phyloP scores from a whole-genome alignment of 2,329 filamentous ascomycete species.

The Cercospora nicotianae region DNA sequence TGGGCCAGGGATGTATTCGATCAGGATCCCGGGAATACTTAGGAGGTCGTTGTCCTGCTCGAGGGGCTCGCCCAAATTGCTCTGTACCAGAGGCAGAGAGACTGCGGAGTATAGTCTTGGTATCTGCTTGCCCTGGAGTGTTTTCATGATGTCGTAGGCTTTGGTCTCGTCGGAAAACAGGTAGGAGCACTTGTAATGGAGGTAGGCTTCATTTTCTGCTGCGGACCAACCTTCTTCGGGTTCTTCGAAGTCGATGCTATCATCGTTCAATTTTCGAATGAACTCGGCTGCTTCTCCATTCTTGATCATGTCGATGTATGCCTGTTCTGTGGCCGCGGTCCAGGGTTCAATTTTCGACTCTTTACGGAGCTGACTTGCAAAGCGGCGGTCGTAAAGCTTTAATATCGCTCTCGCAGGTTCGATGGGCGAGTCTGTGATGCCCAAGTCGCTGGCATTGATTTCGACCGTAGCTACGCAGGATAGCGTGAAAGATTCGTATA shows the following conservation, averaged over 20 bases:
- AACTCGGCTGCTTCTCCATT: slow-evolving; percentile 4
- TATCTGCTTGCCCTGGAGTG: not conserved
- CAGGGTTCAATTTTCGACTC: not conserved
- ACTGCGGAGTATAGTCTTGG: not conserved
- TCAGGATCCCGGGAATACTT: not conserved
- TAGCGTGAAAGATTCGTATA: not conserved
- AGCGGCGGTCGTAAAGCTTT: slow-evolving; percentile 14
- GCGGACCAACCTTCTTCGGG: slow-evolving; percentile 12
- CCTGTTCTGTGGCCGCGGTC: not conserved
- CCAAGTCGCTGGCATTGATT: not conserved
- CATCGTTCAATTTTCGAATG: slow-evolving; percentile 1
- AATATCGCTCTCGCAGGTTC: slow-evolving; percentile 27
- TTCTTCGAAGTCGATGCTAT: slow-evolving; percentile 8
- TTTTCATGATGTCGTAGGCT: not conserved
- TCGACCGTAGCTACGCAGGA: not conserved
- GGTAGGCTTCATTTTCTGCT: slow-evolving; percentile 13
- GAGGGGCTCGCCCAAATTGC: not conserved
- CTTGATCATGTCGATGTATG: not conserved
- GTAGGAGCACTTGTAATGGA: not conserved
- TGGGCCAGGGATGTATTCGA: slow-evolving; percentile 6
- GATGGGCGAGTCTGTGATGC: not conserved
- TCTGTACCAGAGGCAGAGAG: not conserved
- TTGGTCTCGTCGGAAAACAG: not conserved
- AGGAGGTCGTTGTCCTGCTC: not conserved
- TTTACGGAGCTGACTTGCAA: slow-evolving; percentile 5